phyloP scores from a whole-genome alignment of 768 basidiomycete species.

The Pluteus cervinus region DNA sequence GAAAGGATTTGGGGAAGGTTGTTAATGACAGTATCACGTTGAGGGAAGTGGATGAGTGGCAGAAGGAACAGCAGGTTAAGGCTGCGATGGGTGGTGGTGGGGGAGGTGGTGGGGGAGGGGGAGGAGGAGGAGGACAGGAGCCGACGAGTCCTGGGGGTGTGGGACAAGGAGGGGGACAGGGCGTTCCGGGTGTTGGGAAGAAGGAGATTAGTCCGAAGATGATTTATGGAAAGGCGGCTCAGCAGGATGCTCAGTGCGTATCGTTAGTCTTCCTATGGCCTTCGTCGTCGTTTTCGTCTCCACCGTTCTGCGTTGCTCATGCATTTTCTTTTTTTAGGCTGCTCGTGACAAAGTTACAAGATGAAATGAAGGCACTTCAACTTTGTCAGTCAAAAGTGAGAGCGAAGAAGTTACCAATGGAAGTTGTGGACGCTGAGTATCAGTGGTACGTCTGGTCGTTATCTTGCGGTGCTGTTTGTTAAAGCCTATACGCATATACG shows the following conservation, averaged over 20 bases:
- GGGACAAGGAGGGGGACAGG: slow-evolving; percentile 21
- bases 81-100: slow-evolving; percentile 37
- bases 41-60: slow-evolving; percentile 86
- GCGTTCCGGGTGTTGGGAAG: slow-evolving; percentile 36
- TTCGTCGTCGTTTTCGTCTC: slow-evolving; percentile 5
- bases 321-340: slow-evolving; percentile 35
- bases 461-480: slow-evolving; percentile 1
- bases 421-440: slow-evolving; percentile 97
- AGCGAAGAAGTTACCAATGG: slow-evolving; percentile 95
- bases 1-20: slow-evolving; percentile 88
- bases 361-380: slow-evolving; percentile 89
- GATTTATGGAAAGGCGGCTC: slow-evolving; percentile 85
- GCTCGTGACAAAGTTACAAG: slow-evolving; percentile 76
- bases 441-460: slow-evolving; percentile 65
- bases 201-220: slow-evolving; percentile 97
- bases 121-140: slow-evolving; percentile 26
- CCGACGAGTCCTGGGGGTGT: slow-evolving; percentile 43
- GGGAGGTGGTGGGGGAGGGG: slow-evolving; percentile 25
- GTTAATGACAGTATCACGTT: slow-evolving; percentile 88
- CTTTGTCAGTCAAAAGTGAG: slow-evolving; percentile 89
- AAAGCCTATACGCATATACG: no score
- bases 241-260: slow-evolving; percentile 71
- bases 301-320: slow-evolving; percentile 4
- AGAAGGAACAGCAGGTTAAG: slow-evolving; percentile 64
- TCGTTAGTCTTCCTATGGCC: slow-evolving; percentile 5